Evolutionary conservation across 257 asterid species (phyloP).

Genomic region (Solanum bulbocastanum): DNA sequence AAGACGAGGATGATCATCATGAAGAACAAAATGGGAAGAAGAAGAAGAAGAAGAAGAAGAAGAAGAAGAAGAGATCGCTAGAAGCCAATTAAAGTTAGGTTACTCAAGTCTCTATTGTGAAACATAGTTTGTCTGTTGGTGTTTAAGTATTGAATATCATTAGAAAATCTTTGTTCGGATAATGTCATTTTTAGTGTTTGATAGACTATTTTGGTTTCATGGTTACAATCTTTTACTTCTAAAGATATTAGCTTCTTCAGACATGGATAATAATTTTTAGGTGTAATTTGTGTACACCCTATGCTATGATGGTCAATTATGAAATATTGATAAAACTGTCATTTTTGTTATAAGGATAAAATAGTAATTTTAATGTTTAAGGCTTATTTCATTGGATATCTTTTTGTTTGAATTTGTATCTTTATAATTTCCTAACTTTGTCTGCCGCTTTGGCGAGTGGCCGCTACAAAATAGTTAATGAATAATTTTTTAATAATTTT

Average conservation of each 20-base stretch:
- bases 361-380: background rate
- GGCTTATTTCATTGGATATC: background rate
- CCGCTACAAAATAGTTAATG: background rate
- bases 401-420: background rate
- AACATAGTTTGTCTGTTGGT: background rate
- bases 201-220: background rate
- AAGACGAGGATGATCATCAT: constrained; percentile 10
- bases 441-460: background rate
- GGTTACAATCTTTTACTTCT: background rate
- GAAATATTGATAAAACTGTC: background rate
- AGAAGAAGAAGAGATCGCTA: constrained; percentile 33
- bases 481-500: no score
- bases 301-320: background rate
- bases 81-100: constrained; percentile 62
- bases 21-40: constrained; percentile 3
- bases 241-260: background rate
- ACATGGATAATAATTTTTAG: background rate
- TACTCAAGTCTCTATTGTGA: constrained; percentile 72
- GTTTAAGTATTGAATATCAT: background rate
- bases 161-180: background rate
- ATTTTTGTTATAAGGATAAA: background rate
- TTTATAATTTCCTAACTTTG: background rate
- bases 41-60: constrained; percentile 10
- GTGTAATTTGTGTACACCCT: background rate
- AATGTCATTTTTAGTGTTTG: background rate